A percentile compares a stretch with the other conserved stretches of the same genome.
These are phyloP conservation scores for Viola pubescens DNA, from an alignment of 441 rosid species.

Conservation along the genomic window DNA sequence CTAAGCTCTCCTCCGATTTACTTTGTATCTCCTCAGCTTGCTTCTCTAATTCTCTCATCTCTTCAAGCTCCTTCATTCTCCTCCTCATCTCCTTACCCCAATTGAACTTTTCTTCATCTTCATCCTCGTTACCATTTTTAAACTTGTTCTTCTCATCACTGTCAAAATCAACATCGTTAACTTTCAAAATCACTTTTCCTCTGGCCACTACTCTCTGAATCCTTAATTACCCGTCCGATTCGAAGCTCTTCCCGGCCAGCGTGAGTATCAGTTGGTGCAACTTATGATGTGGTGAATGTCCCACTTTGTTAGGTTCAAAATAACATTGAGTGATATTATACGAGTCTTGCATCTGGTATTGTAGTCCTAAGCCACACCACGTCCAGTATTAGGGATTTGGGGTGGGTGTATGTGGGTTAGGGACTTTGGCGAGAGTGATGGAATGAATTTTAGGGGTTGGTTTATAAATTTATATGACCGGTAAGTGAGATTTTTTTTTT, in stretches of 20 bases:
- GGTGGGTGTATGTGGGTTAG: too few species aligned
- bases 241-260: constrained; percentile 18
- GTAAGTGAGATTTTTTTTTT: too few species aligned
- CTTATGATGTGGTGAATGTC: constrained; percentile 20
- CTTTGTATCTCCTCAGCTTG: constrained; percentile 80
- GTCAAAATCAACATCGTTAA: constrained; percentile 30
- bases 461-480: too few species aligned
- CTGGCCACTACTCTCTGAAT: constrained; percentile 16
- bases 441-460: too few species aligned
- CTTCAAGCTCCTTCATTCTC: constrained; percentile 59
- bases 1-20: constrained; percentile 36
- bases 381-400: constrained; percentile 29
- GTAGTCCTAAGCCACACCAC: constrained; percentile 36
- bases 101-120: too few species aligned
- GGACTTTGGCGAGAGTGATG: too few species aligned
- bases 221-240: constrained; percentile 17
- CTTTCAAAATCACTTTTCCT: constrained; percentile 23
- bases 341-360: constrained; percentile 53
- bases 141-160: constrained; percentile 59
- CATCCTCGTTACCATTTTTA: too few species aligned
- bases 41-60: constrained; percentile 69
- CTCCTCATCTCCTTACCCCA: constrained; percentile 69
- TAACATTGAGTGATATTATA: constrained; percentile 34
- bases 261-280: constrained; percentile 29
- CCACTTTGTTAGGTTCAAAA: constrained; percentile 44